phyloP scores from a whole-genome alignment of 306 rosid species.

The Trifolium pratense region DNA sequence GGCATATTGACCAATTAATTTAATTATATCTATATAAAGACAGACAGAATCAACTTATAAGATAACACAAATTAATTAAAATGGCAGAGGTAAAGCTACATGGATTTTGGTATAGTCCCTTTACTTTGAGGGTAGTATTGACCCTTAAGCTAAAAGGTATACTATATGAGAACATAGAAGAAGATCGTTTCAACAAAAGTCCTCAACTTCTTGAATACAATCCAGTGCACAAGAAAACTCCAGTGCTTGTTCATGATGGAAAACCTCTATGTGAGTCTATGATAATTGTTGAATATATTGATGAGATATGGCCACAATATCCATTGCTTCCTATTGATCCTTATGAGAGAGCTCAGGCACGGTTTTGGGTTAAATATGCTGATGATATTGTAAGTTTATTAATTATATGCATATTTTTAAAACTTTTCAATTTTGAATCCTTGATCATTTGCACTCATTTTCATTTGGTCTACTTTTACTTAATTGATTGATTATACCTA shows the following conservation, averaged over 20 bases:
- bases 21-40: neutral
- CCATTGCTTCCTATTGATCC: neutral
- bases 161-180: conserved; percentile 1
- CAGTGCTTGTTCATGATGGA: conserved; percentile 2
- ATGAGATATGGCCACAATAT: conserved; percentile 6
- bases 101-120: conserved; percentile 15
- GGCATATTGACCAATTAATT: neutral
- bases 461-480: too few relatives aligned
- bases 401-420: neutral
- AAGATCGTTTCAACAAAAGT: conserved; percentile 6
- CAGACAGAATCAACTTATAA: neutral
- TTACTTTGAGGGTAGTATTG: neutral
- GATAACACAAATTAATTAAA: neutral
- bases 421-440: neutral
- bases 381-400: neutral
- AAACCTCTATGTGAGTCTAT: neutral
- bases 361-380: conserved; percentile 5
- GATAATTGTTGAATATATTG: conserved; percentile 12
- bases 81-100: neutral
- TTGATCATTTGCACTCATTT: neutral
- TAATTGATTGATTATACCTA: too few relatives aligned
- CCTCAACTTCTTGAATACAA: conserved; percentile 7
- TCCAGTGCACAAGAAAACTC: conserved; percentile 7
- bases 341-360: neutral
- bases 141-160: conserved; percentile 3